Evolutionary conservation across 1,139 yeast genomes (phyloP).

Genomic region (Geotrichum phurueaensis): DNA sequence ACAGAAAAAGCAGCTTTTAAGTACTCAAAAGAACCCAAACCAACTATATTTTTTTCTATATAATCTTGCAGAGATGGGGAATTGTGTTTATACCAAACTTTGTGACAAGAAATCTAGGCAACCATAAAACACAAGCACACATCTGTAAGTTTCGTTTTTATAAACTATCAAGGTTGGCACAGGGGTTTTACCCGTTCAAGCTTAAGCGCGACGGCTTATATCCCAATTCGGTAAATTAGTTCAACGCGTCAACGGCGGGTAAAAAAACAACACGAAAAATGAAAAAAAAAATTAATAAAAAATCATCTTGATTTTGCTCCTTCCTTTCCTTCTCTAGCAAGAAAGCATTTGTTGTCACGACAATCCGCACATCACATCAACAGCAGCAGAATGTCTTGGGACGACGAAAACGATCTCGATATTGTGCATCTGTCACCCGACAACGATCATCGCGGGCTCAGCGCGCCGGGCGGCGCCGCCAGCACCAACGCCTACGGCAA

Average conservation of each 20-base stretch:
- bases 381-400: slow-evolving; percentile 13
- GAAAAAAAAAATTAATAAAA: neutral
- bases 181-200: neutral
- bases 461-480: neutral
- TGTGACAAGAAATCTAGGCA: neutral
- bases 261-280: neutral
- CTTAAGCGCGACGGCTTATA: neutral
- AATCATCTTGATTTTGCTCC: neutral
- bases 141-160: neutral
- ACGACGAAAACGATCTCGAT: slow-evolving; percentile 14
- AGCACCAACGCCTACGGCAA: neutral
- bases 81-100: too few relatives aligned
- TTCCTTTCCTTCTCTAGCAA: neutral
- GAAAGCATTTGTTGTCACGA: neutral
- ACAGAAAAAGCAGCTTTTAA: too few relatives aligned
- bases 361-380: neutral
- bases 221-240: neutral
- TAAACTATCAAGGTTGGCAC: neutral
- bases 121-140: neutral
- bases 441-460: neutral
- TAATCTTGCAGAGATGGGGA: too few relatives aligned
- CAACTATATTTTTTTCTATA: too few relatives aligned
- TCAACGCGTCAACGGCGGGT: neutral
- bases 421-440: slow-evolving; percentile 2
- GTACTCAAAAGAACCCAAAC: too few relatives aligned